A percentile compares a stretch with the other conserved stretches of the same genome.
phyloP scores from a whole-genome alignment of 2,329 filamentous ascomycete species.

The Xylariales sp. region DNA sequence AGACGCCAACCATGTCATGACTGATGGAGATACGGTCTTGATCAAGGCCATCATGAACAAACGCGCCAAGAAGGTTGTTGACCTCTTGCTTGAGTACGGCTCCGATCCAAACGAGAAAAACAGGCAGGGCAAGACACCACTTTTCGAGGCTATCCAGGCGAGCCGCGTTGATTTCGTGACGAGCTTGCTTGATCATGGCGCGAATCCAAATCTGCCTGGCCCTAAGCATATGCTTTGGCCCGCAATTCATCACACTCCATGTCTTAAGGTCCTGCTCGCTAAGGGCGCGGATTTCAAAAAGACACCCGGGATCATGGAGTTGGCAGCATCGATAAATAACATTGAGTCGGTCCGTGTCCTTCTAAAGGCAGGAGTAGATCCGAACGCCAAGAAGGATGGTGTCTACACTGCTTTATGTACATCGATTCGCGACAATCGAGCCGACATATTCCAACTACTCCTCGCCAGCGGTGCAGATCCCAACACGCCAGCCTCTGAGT shows the following conservation, averaged over 20 bases:
- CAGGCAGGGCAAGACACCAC: slow-evolving; percentile 55
- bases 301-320: slow-evolving; percentile 58
- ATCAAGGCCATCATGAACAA: slow-evolving; percentile 56
- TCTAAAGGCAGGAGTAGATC: slow-evolving; percentile 54
- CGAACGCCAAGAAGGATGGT: slow-evolving; percentile 59
- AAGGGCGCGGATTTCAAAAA: slow-evolving; percentile 58
- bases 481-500: slow-evolving; percentile 59
- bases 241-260: slow-evolving; percentile 52
- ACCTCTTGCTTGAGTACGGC: slow-evolving; percentile 56
- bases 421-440: slow-evolving; percentile 61
- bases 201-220: slow-evolving; percentile 63
- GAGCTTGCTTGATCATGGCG: slow-evolving; percentile 51
- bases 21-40: slow-evolving; percentile 56
- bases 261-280: slow-evolving; percentile 52
- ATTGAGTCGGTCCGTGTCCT: slow-evolving; percentile 56
- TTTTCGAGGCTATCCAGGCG: slow-evolving; percentile 57
- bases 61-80: slow-evolving; percentile 48
- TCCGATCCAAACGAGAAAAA: slow-evolving; percentile 56
- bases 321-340: slow-evolving; percentile 59
- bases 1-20: slow-evolving; percentile 47
- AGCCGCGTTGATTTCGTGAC: slow-evolving; percentile 53
- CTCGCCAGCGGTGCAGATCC: slow-evolving; percentile 54
- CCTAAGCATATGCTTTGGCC: slow-evolving; percentile 68
- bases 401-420: slow-evolving; percentile 65
- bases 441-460: slow-evolving; percentile 57